Evolutionary conservation across 306 rosid genomes (phyloP).

Genomic region (Casuarina equisetifolia): DNA sequence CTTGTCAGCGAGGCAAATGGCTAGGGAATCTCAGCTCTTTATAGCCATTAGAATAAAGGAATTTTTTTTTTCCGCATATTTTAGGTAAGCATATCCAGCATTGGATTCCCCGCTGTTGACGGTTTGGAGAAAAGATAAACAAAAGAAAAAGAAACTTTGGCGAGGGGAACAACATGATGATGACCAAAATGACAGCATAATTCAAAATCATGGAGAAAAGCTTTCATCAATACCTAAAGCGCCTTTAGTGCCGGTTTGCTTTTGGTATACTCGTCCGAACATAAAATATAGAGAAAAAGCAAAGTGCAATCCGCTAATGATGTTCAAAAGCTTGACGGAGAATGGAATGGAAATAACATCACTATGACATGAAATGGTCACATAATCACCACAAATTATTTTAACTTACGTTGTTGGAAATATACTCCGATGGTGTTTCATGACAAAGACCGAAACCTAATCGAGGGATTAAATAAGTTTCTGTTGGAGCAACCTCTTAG

Average conservation of each 20-base stretch:
- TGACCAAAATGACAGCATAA: slow-evolving; percentile 52
- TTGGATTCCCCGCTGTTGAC: slow-evolving; percentile 43
- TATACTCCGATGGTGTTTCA: neutral
- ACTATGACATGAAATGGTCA: too few relatives aligned
- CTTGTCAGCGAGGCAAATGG: neutral
- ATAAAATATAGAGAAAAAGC: neutral
- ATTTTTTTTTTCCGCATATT: neutral
- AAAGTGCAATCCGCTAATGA: neutral
- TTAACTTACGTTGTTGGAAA: neutral
- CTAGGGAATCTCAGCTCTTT: neutral
- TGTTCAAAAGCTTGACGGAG: neutral
- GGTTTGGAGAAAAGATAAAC: slow-evolving; percentile 7
- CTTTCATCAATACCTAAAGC: slow-evolving; percentile 29
- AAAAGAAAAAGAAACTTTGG: slow-evolving; percentile 42
- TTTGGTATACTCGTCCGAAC: slow-evolving; percentile 4
- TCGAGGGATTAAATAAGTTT: too few relatives aligned
- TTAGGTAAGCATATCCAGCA: neutral
- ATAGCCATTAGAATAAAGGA: neutral
- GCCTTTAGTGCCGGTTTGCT: slow-evolving; percentile 29
- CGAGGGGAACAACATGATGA: slow-evolving; percentile 37
- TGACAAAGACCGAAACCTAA: neutral
- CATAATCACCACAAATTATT: neutral
- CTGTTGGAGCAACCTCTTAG: too few relatives aligned
- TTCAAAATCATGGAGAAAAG: slow-evolving; percentile 24
- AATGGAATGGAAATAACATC: neutral